phyloP scores from a whole-genome alignment of 345 rosid genomes.

The Hibiscus mutabilis region DNA sequence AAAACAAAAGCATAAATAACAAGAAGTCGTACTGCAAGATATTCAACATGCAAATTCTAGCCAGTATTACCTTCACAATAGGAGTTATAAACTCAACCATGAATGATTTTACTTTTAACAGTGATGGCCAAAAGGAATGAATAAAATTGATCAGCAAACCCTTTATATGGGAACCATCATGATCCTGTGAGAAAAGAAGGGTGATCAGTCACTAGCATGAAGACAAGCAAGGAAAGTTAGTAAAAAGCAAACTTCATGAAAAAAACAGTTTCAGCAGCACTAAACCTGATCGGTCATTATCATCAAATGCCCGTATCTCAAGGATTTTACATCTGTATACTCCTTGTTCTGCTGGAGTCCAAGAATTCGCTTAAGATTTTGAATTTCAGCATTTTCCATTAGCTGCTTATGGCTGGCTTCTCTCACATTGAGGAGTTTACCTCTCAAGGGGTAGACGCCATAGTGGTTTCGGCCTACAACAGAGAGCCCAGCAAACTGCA shows the following conservation, averaged over 20 bases:
- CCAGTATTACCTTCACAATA: slow-evolving; percentile 65
- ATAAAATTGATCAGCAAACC: slow-evolving; percentile 89
- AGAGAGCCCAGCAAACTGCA: slow-evolving; percentile 73
- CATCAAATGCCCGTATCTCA: slow-evolving; percentile 98
- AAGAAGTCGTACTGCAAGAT: not conserved
- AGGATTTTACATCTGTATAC: slow-evolving; percentile 57
- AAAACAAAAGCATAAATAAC: not conserved
- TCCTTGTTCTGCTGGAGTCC: slow-evolving; percentile 80
- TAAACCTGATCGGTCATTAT: slow-evolving; percentile 97
- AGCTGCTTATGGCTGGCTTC: slow-evolving; percentile 84
- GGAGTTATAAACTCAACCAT: slow-evolving; percentile 93
- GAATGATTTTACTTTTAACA: slow-evolving; percentile 80
- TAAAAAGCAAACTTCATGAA: not conserved
- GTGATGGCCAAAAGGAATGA: slow-evolving; percentile 94
- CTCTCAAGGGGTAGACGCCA: slow-evolving; percentile 93
- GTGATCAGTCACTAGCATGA: not conserved
- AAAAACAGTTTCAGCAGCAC: not conserved
- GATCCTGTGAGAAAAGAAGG: slow-evolving; percentile 48
- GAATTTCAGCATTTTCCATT: slow-evolving; percentile 80
- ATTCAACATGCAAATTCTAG: not conserved
- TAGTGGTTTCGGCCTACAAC: slow-evolving; percentile 53
- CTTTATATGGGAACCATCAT: slow-evolving; percentile 96
- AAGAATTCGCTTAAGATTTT: slow-evolving; percentile 79
- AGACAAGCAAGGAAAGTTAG: not conserved
- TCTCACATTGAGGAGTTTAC: slow-evolving; percentile 88